Evolutionary conservation across 148 eudicot genomes (phyloP), one percentile per base, ranked within the genome.

Genomic region (Cornus controversa): DNA sequence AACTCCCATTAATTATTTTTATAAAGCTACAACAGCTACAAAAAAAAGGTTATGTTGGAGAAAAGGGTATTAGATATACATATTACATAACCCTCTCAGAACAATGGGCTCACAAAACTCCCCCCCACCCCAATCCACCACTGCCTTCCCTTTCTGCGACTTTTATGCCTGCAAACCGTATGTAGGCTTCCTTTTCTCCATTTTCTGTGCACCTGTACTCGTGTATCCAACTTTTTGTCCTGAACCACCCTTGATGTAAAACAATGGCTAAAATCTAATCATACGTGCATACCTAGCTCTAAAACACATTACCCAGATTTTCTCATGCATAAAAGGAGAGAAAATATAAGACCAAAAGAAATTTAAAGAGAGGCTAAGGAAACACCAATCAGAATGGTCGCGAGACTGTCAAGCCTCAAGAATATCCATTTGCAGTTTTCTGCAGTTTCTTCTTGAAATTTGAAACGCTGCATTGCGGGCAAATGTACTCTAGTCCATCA

Each of bases 401-500:
- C 22, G 45, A 40, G 45, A 28, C 24, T 27, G 68, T n/a, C 63
- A 75, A 66, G 58, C 78, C 57, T 78, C 84, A 94, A 67, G 97
- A 87, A 79, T 76, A 93, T 71, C 96, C 99, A 42, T 95, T 91
- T 24, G 91, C 75, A 42, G 94, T 87, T 82, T 87, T 95, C 66
- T 84, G 91, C 74, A 86, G 26, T 81, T 91, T 95, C 89, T 95
- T 93, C 87, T 91, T 90, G 83, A 87, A 90, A 80, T 87, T 93
- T 34, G 98, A 85, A 65, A 96, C 87, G 74, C 94, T 95, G 91
- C 99, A 95, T 71, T 93, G 96, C 10, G 99, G 99, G 78, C 98
- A 95, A 81, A 95, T 91, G 92, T 95, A 95, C 80, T 95, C 99
- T 40, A 95, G 84, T 50, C 99, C 99, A 80, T 95, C 99, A 53